phyloP scores from a whole-genome alignment of 345 rosid genomes.

The Citrus reticulata region DNA sequence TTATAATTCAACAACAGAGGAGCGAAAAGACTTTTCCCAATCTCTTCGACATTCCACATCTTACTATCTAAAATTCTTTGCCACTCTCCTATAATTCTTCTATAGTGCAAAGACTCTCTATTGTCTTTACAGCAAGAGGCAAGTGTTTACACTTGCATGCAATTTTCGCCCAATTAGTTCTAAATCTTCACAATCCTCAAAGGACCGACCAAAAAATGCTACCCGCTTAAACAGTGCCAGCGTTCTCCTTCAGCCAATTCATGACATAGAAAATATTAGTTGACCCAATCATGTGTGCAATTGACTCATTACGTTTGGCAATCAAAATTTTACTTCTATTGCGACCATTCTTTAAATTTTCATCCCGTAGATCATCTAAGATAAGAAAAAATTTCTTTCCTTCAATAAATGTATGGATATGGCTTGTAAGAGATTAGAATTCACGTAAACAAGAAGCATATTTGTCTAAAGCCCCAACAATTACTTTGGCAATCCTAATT shows the following conservation, averaged over 20 bases:
- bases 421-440: neutral
- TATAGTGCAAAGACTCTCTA: neutral
- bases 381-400: neutral
- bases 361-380: neutral
- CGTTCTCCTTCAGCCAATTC: neutral
- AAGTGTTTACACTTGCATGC: conserved; percentile 13
- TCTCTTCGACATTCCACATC: too few relatives aligned
- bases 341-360: neutral
- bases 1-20: too few relatives aligned
- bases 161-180: conserved; percentile 2
- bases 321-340: neutral
- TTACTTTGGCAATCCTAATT: neutral
- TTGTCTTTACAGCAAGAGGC: conserved; percentile 13
- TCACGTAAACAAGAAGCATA: neutral
- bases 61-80: too few relatives aligned
- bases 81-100: too few relatives aligned
- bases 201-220: conserved; percentile 5
- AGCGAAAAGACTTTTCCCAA: too few relatives aligned
- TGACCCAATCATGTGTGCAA: neutral
- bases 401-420: neutral
- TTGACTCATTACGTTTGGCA: neutral
- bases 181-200: conserved; percentile 3
- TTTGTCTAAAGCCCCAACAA: neutral
- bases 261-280: neutral
- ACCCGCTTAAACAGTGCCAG: neutral